Percentiles rank a stretch among this genome's conserved stretches.
These are phyloP conservation scores for Prunus campanulata DNA, from an alignment of 306 rosid genomes.

Conservation along the genomic window DNA sequence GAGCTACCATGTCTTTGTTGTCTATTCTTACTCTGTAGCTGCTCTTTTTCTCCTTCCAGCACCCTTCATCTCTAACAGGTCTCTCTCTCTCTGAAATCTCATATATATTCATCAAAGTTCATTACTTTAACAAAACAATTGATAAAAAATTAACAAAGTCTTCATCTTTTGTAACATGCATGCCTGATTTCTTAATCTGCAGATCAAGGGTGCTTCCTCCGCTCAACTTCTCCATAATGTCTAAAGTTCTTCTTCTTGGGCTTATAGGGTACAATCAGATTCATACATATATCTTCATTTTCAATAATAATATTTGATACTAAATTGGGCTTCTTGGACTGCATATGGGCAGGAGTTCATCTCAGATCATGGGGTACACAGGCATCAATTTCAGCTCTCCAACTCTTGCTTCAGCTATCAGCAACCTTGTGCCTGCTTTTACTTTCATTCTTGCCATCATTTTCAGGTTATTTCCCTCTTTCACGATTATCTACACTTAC, in stretches of 20 bases:
- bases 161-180: not conserved
- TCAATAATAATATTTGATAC: not conserved
- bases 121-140: not conserved
- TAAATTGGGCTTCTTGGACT: not conserved
- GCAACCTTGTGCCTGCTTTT: constrained; percentile 97
- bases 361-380: constrained; percentile 86
- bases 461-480: constrained; percentile 56
- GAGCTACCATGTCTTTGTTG: constrained; percentile 76
- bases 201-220: constrained; percentile 75
- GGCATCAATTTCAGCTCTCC: constrained; percentile 89
- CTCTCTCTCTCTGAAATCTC: not conserved
- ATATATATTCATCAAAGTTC: not conserved
- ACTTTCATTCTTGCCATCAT: constrained; percentile 86
- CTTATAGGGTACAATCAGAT: constrained; percentile 50
- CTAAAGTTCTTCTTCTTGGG: constrained; percentile 67
- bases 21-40: constrained; percentile 67
- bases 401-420: constrained; percentile 84
- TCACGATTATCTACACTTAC: not conserved
- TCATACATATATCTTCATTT: too few relatives aligned
- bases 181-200: constrained; percentile 10
- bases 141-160: not conserved
- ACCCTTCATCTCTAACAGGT: constrained; percentile 60
- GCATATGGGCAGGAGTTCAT: constrained; percentile 52
- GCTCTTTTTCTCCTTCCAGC: constrained; percentile 63
- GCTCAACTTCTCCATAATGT: constrained; percentile 52